Percentiles rank a stretch among this genome's conserved stretches.
Evolutionary conservation across 129 eudicot species (phyloP).

Genomic region (Flaveria brownii): DNA sequence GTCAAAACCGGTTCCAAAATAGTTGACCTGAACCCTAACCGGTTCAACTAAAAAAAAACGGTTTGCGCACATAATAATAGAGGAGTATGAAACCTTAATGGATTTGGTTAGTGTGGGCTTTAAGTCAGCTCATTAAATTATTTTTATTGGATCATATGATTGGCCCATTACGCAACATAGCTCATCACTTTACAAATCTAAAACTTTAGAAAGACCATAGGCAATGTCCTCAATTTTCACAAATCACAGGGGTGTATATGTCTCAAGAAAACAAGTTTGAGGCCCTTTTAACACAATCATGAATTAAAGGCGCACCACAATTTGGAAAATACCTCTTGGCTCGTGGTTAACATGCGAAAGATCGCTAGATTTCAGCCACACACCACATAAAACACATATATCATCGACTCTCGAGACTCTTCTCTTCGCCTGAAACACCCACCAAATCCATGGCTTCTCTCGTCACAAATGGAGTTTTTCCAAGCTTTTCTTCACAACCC

Average conservation of each 20-base stretch:
- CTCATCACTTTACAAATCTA: too few relatives aligned
- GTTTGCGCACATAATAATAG: too few relatives aligned
- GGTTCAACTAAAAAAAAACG: too few relatives aligned
- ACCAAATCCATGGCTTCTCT: conserved; percentile 76
- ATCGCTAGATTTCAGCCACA: conserved; percentile 22
- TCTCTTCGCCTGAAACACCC: conserved; percentile 26
- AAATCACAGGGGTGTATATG: not conserved
- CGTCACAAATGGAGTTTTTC: conserved; percentile 58
- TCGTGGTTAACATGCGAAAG: conserved; percentile 47
- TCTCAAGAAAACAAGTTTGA: not conserved
- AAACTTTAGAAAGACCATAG: too few relatives aligned
- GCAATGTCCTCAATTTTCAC: not conserved
- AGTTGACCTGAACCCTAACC: too few relatives aligned
- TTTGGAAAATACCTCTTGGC: conserved; percentile 25
- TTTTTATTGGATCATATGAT: too few relatives aligned
- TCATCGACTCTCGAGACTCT: conserved; percentile 12
- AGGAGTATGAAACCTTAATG: too few relatives aligned
- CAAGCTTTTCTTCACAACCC: conserved; percentile 57
- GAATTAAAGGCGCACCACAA: conserved; percentile 5
- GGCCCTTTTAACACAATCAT: not conserved
- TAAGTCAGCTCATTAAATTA: too few relatives aligned
- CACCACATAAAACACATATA: conserved; percentile 25
- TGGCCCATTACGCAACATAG: too few relatives aligned
- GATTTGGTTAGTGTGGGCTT: too few relatives aligned
- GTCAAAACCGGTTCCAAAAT: too few relatives aligned